Conservation (phyloP, 2,329 filamentous ascomycete genomes). For the Neocatenulostroma microsporum region DNA sequence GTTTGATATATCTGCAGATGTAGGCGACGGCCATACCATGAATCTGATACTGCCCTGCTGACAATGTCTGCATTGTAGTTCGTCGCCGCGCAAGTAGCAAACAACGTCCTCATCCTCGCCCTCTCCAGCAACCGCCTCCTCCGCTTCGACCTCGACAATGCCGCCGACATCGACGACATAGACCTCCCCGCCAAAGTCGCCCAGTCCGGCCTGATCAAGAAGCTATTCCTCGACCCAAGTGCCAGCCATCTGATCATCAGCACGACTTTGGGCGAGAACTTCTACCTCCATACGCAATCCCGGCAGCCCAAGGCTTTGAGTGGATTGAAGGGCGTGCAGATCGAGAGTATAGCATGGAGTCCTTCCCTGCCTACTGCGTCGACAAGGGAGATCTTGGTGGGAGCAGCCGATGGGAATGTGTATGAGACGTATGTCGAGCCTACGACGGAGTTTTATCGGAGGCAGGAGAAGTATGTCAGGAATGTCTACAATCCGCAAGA, state of each 20-base stretch:
- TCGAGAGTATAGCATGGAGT: conserved; percentile 92
- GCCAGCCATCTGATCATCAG: conserved; percentile 89
- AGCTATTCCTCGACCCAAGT: conserved; percentile 95
- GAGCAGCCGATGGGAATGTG: conserved; percentile 82
- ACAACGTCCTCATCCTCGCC: conserved; percentile 90
- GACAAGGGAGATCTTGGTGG: conserved; percentile 86
- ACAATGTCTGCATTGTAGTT: too few relatives aligned
- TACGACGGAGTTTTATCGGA: conserved; percentile 86
- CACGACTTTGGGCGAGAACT: conserved; percentile 89
- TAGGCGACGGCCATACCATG: too few relatives aligned
- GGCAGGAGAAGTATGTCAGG: conserved; percentile 89
- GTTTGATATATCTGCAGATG: conserved; percentile 90
- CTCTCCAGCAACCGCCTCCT: conserved; percentile 87
- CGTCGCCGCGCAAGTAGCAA: conserved; percentile 90
- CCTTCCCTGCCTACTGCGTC: conserved; percentile 86
- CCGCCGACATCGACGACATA: conserved; percentile 96
- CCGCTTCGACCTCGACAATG: conserved; percentile 85
- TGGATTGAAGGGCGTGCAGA: conserved; percentile 73
- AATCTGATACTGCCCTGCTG: too few relatives aligned
- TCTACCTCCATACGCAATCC: conserved; percentile 93
- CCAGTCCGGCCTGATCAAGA: conserved; percentile 84
- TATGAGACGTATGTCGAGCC: conserved; percentile 95
- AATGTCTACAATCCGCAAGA: conserved; percentile 74
- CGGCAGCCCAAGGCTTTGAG: conserved; percentile 76
- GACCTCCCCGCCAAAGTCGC: conserved; percentile 89